A percentile compares a stretch with the other conserved stretches of the same genome.
These are phyloP conservation scores for Sphaerobolus stellatus DNA, from an alignment of 1,284 basidiomycete species.

Conservation along the genomic window DNA sequence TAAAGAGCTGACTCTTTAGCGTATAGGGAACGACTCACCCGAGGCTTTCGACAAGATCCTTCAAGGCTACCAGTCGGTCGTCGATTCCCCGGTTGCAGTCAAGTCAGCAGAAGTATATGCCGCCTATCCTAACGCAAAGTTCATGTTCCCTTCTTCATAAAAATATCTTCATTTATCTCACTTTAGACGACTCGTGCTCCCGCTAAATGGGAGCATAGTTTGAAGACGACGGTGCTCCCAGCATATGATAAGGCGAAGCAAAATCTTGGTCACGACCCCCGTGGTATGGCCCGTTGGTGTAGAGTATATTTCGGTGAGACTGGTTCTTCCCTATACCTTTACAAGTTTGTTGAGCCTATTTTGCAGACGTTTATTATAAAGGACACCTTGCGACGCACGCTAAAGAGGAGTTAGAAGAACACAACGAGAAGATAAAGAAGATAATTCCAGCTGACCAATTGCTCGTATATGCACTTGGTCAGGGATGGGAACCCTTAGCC, in stretches of 20 bases:
- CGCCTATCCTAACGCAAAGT: slow-evolving; percentile 6
- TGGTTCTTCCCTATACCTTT: neutral
- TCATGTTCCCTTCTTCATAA: neutral
- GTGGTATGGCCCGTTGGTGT: neutral
- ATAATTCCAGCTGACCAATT: neutral
- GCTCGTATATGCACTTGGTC: neutral
- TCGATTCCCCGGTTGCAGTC: neutral
- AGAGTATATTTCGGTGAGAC: neutral
- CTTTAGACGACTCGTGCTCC: neutral
- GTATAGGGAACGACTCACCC: neutral
- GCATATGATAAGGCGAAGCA: neutral
- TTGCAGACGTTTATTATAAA: neutral
- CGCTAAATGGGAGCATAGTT: neutral
- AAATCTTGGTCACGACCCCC: neutral
- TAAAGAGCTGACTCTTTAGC: neutral
- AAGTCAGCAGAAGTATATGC: neutral
- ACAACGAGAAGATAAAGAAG: neutral
- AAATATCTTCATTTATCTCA: neutral
- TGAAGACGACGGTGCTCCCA: neutral
- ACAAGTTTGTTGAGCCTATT: neutral
- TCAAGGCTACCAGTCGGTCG: neutral
- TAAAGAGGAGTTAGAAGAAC: neutral
- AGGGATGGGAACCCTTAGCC: neutral
- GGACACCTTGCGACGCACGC: neutral
- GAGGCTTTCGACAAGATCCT: neutral